Base-by-base conservation (phyloP, 768 basidiomycete species). In the Cystofilobasidium capitatum region DNA sequence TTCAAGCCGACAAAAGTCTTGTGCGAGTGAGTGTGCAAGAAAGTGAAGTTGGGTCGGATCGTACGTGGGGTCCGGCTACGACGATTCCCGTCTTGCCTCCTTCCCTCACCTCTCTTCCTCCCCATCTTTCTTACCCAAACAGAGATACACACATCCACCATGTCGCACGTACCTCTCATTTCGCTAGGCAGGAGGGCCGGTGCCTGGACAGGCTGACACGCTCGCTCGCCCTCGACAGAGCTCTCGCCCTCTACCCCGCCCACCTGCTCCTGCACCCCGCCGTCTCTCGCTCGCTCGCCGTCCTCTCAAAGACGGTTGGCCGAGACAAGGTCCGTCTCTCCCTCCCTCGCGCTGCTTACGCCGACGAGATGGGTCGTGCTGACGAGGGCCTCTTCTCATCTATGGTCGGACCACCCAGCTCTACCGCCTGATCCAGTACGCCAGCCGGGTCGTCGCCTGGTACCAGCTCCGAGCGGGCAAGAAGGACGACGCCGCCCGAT, bases 401-500 rank as follows among this genome's bases (percentile, higher is more conserved):
- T 36, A 65, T 35, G 29, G 26, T 31, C 44, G 49, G 29, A 29
- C 29, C 16, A 17, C 22, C 42, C 70, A 96, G 92, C 80, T 85
- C 20, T 98, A 97, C 78, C 86, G 94, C 71, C 84, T 88, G 26
- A 76, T 91, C 63, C 96, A 99, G 79, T 97, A 91, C 78, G 85
- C 89, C 71, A 82, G 93, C 39, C 85, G 93, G 49, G 85, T 97
- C 75, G 83, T 90, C 71, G 86, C 90, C 1, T 98, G 88, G 88
- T 84, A 85, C 77, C 80, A 88, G 44, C 76, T 88, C 58, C 80
- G 81, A 10, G 82, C 84, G 60, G 91, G 89, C 20, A 77, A 85
- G 75, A 65, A 42, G 39, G 87, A 87, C 73, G 78, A 82, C 13
- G 69, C 64, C 42, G 37, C 29, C 62, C 71, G 51, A 57, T 64